Evolutionary conservation across 345 rosid genomes (phyloP).

Genomic region (Zanthoxylum bungeanum): DNA sequence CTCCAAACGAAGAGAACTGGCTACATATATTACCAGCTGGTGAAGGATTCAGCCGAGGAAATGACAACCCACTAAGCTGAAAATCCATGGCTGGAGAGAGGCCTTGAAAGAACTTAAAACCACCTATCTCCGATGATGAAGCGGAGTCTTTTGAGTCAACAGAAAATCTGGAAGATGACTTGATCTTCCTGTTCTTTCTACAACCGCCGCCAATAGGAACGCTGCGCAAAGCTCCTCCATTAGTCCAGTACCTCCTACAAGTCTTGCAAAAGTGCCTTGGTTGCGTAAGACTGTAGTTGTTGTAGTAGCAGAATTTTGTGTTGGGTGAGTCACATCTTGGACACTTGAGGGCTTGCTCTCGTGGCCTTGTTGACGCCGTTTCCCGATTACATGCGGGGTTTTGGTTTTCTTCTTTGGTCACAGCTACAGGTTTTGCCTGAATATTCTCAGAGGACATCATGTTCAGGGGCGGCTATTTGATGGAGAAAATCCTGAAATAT

Average conservation of each 20-base stretch:
- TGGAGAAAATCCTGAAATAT: too few species aligned
- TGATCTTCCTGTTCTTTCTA: constrained; percentile 73
- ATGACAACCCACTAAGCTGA: constrained; percentile 62
- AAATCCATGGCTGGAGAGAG: constrained; percentile 71
- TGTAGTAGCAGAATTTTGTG: constrained; percentile 92
- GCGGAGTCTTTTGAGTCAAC: constrained; percentile 35
- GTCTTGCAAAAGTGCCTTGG: constrained; percentile 89
- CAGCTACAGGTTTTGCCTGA: constrained; percentile 27
- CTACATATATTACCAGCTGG: constrained; percentile 33
- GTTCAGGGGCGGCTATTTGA: background rate
- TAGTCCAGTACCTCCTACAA: constrained; percentile 86
- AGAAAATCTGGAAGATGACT: constrained; percentile 44
- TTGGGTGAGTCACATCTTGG: constrained; percentile 85
- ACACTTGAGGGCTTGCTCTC: constrained; percentile 45
- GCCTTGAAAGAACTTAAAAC: constrained; percentile 62
- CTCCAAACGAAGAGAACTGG: constrained; percentile 48
- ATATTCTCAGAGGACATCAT: constrained; percentile 34
- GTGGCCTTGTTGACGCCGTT: constrained; percentile 33
- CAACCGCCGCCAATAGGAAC: constrained; percentile 87
- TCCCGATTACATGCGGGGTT: constrained; percentile 27
- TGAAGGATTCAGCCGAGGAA: constrained; percentile 40
- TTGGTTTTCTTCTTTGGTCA: constrained; percentile 33
- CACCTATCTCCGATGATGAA: constrained; percentile 51
- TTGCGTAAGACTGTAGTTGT: constrained; percentile 87
- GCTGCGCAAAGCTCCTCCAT: constrained; percentile 77